These are phyloP conservation scores for Ophiostoma angusticollis DNA, from an alignment of 2,329 filamentous ascomycete genomes.

Conservation along the genomic window DNA sequence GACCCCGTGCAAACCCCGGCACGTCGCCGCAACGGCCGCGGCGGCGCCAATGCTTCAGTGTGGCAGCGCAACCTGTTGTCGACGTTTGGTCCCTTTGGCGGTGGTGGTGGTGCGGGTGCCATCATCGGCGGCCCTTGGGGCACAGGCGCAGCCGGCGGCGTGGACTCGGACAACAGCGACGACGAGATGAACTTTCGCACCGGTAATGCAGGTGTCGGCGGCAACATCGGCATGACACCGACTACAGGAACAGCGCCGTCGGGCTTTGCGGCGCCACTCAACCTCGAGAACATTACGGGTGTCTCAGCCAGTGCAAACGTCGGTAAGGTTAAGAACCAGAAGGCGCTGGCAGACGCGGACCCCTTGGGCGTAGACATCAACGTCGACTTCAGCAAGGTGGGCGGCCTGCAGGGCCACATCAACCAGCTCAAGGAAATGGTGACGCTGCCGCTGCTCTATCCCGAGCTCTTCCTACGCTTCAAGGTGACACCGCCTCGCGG, in stretches of 20 bases:
- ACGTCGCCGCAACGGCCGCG: constrained; percentile 52
- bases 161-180: constrained; percentile 92
- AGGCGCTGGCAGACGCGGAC: constrained; percentile 84
- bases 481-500: constrained; percentile 89
- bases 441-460: constrained; percentile 81
- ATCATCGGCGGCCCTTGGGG: constrained; percentile 65
- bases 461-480: constrained; percentile 83
- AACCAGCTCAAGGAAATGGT: constrained; percentile 99
- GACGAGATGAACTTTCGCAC: constrained; percentile 50
- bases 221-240: constrained; percentile 50
- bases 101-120: constrained; percentile 59
- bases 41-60: constrained; percentile 38
- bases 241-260: constrained; percentile 28
- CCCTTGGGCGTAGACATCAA: constrained; percentile 85
- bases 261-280: constrained; percentile 19
- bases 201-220: constrained; percentile 28
- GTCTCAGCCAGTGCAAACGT: constrained; percentile 56
- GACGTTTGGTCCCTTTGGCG: constrained; percentile 85
- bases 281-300: constrained; percentile 27
- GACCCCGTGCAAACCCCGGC: constrained; percentile 55
- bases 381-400: constrained; percentile 89
- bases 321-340: constrained; percentile 86
- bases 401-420: constrained; percentile 84
- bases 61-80: constrained; percentile 80
- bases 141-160: constrained; percentile 60